These are phyloP conservation scores for Teunomyces panamensis DNA, from an alignment of 805 yeast genomes.

Conservation along the genomic window DNA sequence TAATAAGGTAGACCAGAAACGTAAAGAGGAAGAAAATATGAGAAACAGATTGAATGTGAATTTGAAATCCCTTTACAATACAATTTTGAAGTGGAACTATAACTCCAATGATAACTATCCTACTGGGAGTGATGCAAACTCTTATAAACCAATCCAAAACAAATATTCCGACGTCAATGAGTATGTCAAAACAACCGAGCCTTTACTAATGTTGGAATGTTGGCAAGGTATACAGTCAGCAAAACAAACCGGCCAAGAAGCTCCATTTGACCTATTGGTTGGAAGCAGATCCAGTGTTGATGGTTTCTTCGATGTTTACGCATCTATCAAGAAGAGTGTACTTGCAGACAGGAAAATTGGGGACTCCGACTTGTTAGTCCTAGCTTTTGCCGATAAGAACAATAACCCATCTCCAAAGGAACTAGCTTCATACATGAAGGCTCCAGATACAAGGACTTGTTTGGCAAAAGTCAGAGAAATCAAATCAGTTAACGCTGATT, in stretches of 20 bases:
- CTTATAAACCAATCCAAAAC: constrained; percentile 50
- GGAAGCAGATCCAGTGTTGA: constrained; percentile 84
- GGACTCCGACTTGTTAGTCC: constrained; percentile 75
- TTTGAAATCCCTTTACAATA: constrained; percentile 67
- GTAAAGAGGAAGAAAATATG: constrained; percentile 71
- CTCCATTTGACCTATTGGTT: constrained; percentile 62
- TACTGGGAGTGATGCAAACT: constrained; percentile 37
- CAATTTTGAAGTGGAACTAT: constrained; percentile 76
- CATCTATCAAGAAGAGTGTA: constrained; percentile 56
- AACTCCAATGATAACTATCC: constrained; percentile 57
- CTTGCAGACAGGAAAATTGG: constrained; percentile 52
- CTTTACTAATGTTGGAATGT: constrained; percentile 80
- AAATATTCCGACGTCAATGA: constrained; percentile 57
- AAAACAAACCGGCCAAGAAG: constrained; percentile 55
- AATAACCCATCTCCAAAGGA: constrained; percentile 15
- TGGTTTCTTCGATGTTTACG: constrained; percentile 83
- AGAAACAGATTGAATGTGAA: constrained; percentile 75
- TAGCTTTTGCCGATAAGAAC: constrained; percentile 36
- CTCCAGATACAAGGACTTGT: constrained; percentile 48
- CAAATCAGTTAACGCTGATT: constrained; percentile 62
- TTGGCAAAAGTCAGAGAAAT: constrained; percentile 78
- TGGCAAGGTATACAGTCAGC: constrained; percentile 88
- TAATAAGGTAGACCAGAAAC: constrained; percentile 29
- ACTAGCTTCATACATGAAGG: constrained; percentile 23
- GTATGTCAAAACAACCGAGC: constrained; percentile 70